Evolutionary conservation across 2,329 filamentous ascomycete species (phyloP).

Genomic region (Trichoderma harzianum): DNA sequence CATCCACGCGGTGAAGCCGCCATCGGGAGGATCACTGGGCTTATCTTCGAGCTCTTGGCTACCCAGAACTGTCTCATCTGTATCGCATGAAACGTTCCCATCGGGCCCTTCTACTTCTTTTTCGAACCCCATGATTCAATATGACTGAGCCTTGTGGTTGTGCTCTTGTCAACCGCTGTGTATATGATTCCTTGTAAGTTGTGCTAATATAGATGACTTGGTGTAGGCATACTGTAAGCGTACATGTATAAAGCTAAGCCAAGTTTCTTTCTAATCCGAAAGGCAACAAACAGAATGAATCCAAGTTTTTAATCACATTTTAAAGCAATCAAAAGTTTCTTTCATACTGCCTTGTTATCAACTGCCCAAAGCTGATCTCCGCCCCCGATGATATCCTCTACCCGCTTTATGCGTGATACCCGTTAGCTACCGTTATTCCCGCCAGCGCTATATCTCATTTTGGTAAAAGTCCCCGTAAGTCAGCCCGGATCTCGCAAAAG

Average conservation of each 20-base stretch:
- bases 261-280: neutral
- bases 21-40: neutral
- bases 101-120: neutral
- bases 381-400: neutral
- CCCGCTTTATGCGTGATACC: conserved; percentile 11
- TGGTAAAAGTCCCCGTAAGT: neutral
- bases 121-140: neutral
- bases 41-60: neutral
- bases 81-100: neutral
- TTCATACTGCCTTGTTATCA: neutral
- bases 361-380: neutral
- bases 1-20: neutral
- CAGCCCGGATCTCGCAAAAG: neutral
- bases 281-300: neutral
- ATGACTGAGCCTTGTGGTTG: neutral
- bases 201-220: neutral
- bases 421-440: neutral
- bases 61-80: neutral
- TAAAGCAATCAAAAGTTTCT: neutral
- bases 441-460: neutral
- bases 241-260: neutral
- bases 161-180: neutral
- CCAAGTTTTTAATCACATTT: neutral
- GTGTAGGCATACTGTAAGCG: neutral
- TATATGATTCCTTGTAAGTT: too few relatives aligned